Evolutionary conservation across 345 rosid species (phyloP).

Genomic region (Rhizophora apiculata): DNA sequence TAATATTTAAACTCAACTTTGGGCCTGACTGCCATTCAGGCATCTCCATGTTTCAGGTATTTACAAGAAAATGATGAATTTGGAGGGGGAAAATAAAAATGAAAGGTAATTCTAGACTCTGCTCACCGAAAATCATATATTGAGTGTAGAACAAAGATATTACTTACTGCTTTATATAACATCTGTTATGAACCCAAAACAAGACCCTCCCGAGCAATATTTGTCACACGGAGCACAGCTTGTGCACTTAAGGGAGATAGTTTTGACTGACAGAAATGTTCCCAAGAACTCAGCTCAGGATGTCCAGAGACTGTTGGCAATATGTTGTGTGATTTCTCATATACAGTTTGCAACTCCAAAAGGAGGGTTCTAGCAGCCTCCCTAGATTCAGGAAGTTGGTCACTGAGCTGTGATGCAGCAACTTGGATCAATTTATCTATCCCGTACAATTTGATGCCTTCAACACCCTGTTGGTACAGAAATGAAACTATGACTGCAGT

Average conservation of each 20-base stretch:
- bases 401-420: constrained; percentile 87
- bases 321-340: constrained; percentile 46
- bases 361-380: constrained; percentile 90
- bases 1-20: constrained; percentile 33
- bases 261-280: constrained; percentile 73
- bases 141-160: constrained; percentile 19
- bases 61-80: constrained; percentile 29
- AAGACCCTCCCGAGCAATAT: constrained; percentile 51
- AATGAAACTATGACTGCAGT: neutral
- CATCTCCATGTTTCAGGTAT: constrained; percentile 31
- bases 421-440: constrained; percentile 75
- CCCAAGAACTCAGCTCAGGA: constrained; percentile 64
- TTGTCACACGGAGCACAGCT: constrained; percentile 90
- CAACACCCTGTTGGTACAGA: constrained; percentile 56
- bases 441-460: constrained; percentile 80
- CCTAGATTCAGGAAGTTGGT: constrained; percentile 92
- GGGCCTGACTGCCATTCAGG: constrained; percentile 24
- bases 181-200: constrained; percentile 51
- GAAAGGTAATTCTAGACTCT: constrained; percentile 11
- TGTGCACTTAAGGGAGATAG: constrained; percentile 81
- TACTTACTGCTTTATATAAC: constrained; percentile 8
- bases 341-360: constrained; percentile 68
- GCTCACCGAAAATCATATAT: constrained; percentile 28
- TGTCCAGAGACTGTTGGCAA: constrained; percentile 34
- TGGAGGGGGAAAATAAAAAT: constrained; percentile 17